A percentile compares a stretch with the other conserved stretches of the same genome.
These are phyloP conservation scores for Rauvolfia tetraphylla DNA, from an alignment of 257 asterid species.

Conservation along the genomic window DNA sequence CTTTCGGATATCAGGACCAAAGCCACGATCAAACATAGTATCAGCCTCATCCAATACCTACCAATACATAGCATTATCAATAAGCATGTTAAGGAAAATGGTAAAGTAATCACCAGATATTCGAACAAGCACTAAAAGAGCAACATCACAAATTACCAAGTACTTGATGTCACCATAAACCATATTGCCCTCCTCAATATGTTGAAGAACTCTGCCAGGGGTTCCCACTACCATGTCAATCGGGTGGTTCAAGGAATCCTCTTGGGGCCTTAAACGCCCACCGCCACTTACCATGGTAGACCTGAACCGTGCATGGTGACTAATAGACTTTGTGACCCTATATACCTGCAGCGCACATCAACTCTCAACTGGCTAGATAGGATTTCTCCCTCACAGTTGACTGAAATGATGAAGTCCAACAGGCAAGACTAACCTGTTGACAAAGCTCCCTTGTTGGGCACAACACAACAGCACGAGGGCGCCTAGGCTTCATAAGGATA, in stretches of 20 bases:
- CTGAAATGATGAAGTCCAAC: neutral
- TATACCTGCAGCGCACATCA: constrained; percentile 52
- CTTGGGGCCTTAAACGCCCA: constrained; percentile 89
- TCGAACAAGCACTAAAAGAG: neutral
- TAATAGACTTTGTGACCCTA: constrained; percentile 74
- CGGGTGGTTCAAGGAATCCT: constrained; percentile 79
- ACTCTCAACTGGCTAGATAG: neutral
- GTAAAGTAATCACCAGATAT: neutral
- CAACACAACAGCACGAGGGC: constrained; percentile 88
- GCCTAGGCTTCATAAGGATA: constrained; percentile 84
- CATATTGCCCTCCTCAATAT: constrained; percentile 89
- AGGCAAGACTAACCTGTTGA: constrained; percentile 56
- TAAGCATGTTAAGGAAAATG: constrained; percentile 3
- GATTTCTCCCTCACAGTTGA: neutral
- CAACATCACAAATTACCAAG: constrained; percentile 47
- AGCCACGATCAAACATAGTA: constrained; percentile 97
- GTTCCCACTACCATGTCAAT: constrained; percentile 98
- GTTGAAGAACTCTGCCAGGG: constrained; percentile 95
- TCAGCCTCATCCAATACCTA: constrained; percentile 99
- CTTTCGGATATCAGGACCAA: constrained; percentile 95
- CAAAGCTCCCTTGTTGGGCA: constrained; percentile 99
- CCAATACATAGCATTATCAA: constrained; percentile 23
- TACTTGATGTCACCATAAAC: constrained; percentile 94
- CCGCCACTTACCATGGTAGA: constrained; percentile 99
- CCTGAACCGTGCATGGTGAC: constrained; percentile 92